phyloP scores from a whole-genome alignment of 2,329 filamentous ascomycete genomes.

The Diaporthe ampelina region DNA sequence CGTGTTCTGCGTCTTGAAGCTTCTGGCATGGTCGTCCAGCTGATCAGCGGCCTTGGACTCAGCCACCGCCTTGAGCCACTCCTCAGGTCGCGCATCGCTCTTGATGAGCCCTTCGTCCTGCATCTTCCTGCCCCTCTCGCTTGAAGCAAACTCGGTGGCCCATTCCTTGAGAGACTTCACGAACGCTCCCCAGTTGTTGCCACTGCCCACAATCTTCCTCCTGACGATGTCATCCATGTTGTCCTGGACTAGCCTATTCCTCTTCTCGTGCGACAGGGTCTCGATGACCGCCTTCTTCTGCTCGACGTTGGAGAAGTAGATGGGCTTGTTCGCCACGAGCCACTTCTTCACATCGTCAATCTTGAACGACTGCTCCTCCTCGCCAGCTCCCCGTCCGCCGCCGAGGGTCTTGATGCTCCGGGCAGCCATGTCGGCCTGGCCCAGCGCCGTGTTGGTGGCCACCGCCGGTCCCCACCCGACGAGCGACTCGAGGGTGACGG shows the following conservation, averaged over 20 bases:
- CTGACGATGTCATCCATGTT: slow-evolving; percentile 53
- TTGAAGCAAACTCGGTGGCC: slow-evolving; percentile 10
- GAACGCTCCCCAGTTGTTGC: slow-evolving; percentile 35
- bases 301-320: slow-evolving; percentile 54
- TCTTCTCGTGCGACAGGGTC: slow-evolving; percentile 43
- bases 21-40: background rate
- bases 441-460: slow-evolving; percentile 50
- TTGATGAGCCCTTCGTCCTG: background rate
- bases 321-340: slow-evolving; percentile 48
- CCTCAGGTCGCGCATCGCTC: slow-evolving; percentile 17
- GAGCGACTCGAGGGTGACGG: slow-evolving; percentile 51
- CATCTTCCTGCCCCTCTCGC: slow-evolving; percentile 10
- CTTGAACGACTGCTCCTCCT: slow-evolving; percentile 43
- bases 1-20: slow-evolving; percentile 40
- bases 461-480: slow-evolving; percentile 55
- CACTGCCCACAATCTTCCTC: slow-evolving; percentile 23
- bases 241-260: slow-evolving; percentile 39
- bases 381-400: slow-evolving; percentile 52
- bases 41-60: background rate
- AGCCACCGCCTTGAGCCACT: slow-evolving; percentile 10
- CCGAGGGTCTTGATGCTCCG: slow-evolving; percentile 57
- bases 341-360: slow-evolving; percentile 46
- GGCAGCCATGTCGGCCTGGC: slow-evolving; percentile 52
- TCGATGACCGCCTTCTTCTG: slow-evolving; percentile 45
- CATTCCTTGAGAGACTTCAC: slow-evolving; percentile 28